These are phyloP conservation scores for Rhizophora mangle DNA, from an alignment of 345 rosid genomes.

Conservation along the genomic window DNA sequence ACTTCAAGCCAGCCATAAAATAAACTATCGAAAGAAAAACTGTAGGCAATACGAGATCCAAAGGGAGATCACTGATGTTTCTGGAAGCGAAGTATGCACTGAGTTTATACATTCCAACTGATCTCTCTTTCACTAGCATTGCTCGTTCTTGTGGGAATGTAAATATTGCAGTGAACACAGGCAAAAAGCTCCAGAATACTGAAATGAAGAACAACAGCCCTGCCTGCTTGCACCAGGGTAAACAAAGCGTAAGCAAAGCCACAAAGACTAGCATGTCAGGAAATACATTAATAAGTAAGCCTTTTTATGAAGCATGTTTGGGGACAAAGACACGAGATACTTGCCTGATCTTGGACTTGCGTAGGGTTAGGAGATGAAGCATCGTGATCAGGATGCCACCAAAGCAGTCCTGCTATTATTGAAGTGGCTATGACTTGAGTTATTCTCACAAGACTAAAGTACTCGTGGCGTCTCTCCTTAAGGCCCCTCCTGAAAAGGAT, in stretches of 20 bases:
- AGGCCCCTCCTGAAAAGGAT: conserved; percentile 80
- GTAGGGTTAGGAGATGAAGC: conserved; percentile 24
- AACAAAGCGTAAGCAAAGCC: too few relatives aligned
- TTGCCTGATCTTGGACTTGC: conserved; percentile 88
- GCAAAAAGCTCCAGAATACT: conserved; percentile 97
- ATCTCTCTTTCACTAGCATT: conserved; percentile 84
- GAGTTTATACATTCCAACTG: conserved; percentile 88
- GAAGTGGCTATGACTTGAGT: conserved; percentile 93
- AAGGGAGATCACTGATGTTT: conserved; percentile 93
- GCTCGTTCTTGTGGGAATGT: conserved; percentile 97
- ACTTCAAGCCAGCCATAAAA: conserved; percentile 85
- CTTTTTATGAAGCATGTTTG: too few relatives aligned
- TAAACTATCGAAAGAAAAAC: conserved; percentile 84
- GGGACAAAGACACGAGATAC: too few relatives aligned
- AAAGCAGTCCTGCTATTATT: conserved; percentile 72
- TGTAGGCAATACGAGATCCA: conserved; percentile 73
- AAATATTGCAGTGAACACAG: conserved; percentile 93
- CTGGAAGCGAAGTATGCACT: conserved; percentile 92
- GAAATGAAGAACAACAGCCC: conserved; percentile 95
- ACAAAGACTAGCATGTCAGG: too few relatives aligned
- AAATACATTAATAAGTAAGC: too few relatives aligned
- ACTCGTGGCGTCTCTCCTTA: conserved; percentile 84
- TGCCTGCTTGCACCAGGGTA: conserved; percentile 40
- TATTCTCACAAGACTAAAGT: conserved; percentile 88
- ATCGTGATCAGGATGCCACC: conserved; percentile 83